These are phyloP conservation scores for Penicillium macrosclerotiorum DNA, from an alignment of 495 filamentous ascomycete species.

Conservation along the genomic window DNA sequence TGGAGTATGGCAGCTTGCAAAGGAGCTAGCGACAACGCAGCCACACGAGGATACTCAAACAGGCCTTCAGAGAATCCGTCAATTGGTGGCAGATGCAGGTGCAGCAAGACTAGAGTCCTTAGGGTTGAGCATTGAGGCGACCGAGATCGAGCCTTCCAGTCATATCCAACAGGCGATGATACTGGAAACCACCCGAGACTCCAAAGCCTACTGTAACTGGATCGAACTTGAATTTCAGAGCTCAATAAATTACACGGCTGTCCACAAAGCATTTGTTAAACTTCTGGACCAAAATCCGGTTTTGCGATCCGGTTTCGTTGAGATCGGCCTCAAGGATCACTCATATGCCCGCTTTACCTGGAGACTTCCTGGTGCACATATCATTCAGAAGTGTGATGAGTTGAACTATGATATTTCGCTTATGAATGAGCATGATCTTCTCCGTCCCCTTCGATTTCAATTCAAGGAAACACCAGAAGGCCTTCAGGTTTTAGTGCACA, in stretches of 20 bases:
- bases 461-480: conserved; percentile 29
- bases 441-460: conserved; percentile 58
- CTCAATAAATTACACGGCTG: conserved; percentile 15
- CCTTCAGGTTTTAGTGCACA: conserved; percentile 40
- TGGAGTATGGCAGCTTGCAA: conserved; percentile 26
- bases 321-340: conserved; percentile 39
- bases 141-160: conserved; percentile 59
- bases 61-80: conserved; percentile 13
- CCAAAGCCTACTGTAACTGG: conserved; percentile 70
- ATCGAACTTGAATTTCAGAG: conserved; percentile 55
- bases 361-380: conserved; percentile 41
- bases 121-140: conserved; percentile 34
- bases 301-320: conserved; percentile 66
- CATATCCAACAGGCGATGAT: conserved; percentile 78
- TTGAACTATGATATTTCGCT: conserved; percentile 27
- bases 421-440: conserved; percentile 39
- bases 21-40: conserved; percentile 9
- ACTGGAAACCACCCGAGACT: conserved; percentile 56
- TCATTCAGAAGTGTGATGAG: conserved; percentile 35
- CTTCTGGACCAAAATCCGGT: conserved; percentile 59
- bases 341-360: conserved; percentile 64
- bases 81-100: conserved; percentile 25
- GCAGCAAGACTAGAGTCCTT: conserved; percentile 18
- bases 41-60: conserved; percentile 13
- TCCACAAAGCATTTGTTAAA: conserved; percentile 45